Conservation (phyloP, 2,329 filamentous ascomycete species). For the Rasamsonia emersonii region DNA sequence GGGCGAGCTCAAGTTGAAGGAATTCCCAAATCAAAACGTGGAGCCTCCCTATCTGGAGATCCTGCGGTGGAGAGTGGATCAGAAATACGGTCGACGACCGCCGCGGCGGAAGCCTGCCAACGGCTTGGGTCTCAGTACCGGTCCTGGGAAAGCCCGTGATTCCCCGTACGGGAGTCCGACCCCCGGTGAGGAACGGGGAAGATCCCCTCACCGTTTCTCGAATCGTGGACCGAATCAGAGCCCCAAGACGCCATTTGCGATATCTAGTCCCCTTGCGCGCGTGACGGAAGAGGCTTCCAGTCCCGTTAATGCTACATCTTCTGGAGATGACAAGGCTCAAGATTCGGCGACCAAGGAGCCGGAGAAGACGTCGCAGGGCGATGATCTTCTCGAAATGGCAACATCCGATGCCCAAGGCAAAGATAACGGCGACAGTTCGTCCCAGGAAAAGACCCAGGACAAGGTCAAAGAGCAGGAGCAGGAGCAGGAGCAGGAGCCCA, state of each 20-base stretch:
- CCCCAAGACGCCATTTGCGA: conserved; percentile 34
- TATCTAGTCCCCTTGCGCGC: conserved; percentile 39
- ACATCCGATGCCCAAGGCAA: conserved; percentile 29
- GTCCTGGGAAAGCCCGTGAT: conserved; percentile 39
- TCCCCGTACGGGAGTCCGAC: conserved; percentile 46
- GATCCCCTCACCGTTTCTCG: conserved; percentile 41
- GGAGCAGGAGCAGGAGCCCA: conserved; percentile 13
- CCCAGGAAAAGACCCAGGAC: conserved; percentile 5
- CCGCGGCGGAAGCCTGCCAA: conserved; percentile 42
- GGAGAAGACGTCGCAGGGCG: conserved; percentile 20
- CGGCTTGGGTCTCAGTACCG: conserved; percentile 46
- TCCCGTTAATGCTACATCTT: conserved; percentile 20
- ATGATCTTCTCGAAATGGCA: conserved; percentile 33
- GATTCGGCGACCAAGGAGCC: conserved; percentile 21
- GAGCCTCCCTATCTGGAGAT: conserved; percentile 94
- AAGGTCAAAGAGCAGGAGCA: no score
- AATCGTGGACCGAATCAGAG: conserved; percentile 34
- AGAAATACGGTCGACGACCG: conserved; percentile 68
- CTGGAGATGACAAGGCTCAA: conserved; percentile 24
- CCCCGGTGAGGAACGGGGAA: conserved; percentile 38
- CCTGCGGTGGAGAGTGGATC: conserved; percentile 86
- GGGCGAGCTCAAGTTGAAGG: conserved; percentile 80
- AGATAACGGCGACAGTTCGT: conserved; percentile 20
- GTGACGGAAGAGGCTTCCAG: conserved; percentile 38
- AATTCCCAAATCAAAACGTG: conserved; percentile 81